Evolutionary conservation across 2,329 filamentous ascomycete genomes (phyloP), one percentile per base, ranked within the genome.

Genomic region (Botrytis porri): DNA sequence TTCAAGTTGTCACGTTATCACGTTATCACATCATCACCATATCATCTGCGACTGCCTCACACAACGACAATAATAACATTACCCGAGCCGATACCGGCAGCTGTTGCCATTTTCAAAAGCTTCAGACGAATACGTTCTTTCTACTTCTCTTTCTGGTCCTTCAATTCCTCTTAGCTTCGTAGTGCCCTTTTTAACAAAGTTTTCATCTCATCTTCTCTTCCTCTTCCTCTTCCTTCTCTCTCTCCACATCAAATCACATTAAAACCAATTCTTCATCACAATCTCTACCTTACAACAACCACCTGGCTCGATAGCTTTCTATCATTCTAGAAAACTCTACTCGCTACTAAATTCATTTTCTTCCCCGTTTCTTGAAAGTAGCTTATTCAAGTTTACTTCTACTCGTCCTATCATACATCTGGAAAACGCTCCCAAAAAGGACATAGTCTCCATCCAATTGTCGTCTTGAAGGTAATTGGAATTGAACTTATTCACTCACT

Each of bases 231-330:
- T 70, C 67, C 66, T 73, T 67, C 54, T 51, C 71, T 70, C 51
- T 59, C 73, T 69, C 54, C 64, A 70, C 71, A 71, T 57, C 74
- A 73, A 75, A 77, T 65, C 74, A 76, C 41, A 74, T 73, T 76
- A 74, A 73, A 76, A 75, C 76, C 73, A 75, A 76, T 79, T 73
- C 69, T 60, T 73, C 69, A 75, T 73, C 63, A 76, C 78, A 78
- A 77, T 77, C 77, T 78, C 78, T 78, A 77, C 77, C 69, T 76
- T 75, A 76, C 74, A 76, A 74, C 70, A 71, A 73, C 72, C 75
- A 78, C 80, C 79, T 80, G 79, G 80, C 80, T 80, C 75, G 80
- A 80, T 80, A 81, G 79, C 80, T 80, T 76, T 75, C 78, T 80
- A 81, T 81, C 80, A 65, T 79, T 80, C 77, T 77, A 81, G 77